A percentile compares a stretch with the other conserved stretches of the same genome.
phyloP scores from a whole-genome alignment of 2,329 filamentous ascomycete species.

The Fusarium aywerte region DNA sequence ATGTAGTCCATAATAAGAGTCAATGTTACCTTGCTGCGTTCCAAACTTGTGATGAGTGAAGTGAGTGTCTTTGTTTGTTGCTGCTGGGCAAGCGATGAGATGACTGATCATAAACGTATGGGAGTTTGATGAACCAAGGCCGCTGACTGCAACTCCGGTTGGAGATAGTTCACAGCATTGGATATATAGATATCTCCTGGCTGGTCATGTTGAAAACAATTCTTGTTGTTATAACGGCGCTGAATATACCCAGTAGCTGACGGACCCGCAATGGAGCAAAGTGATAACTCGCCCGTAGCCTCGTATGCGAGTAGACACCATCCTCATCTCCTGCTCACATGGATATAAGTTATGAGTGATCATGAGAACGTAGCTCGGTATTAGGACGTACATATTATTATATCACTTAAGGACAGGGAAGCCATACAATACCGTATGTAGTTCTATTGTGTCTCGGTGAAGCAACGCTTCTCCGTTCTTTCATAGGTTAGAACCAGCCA shows the following conservation, averaged over 20 bases:
- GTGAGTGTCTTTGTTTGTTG: conserved; percentile 10
- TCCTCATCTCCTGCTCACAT: neutral
- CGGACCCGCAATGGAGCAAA: neutral
- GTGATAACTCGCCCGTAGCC: neutral
- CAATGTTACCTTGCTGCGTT: conserved; percentile 36
- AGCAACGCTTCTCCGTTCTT: neutral
- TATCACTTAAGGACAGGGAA: conserved; percentile 16
- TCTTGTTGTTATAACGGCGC: neutral
- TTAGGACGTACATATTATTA: neutral
- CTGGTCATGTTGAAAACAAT: neutral
- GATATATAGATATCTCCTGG: neutral
- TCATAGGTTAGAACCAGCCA: conserved; percentile 5
- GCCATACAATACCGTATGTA: conserved; percentile 4
- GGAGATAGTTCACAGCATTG: neutral
- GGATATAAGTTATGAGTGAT: conserved; percentile 8
- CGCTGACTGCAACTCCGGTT: neutral
- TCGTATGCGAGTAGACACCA: neutral
- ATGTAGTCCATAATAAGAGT: conserved; percentile 24
- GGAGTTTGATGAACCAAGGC: conserved; percentile 9
- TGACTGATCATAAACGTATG: conserved; percentile 9
- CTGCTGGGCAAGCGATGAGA: neutral
- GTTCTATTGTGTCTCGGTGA: neutral
- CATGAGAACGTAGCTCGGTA: conserved; percentile 8
- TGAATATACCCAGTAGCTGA: neutral
- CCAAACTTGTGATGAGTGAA: conserved; percentile 5